Evolutionary conservation across 768 basidiomycete genomes (phyloP), one percentile per base, ranked within the genome.

Genomic region (Lactarius vividus): DNA sequence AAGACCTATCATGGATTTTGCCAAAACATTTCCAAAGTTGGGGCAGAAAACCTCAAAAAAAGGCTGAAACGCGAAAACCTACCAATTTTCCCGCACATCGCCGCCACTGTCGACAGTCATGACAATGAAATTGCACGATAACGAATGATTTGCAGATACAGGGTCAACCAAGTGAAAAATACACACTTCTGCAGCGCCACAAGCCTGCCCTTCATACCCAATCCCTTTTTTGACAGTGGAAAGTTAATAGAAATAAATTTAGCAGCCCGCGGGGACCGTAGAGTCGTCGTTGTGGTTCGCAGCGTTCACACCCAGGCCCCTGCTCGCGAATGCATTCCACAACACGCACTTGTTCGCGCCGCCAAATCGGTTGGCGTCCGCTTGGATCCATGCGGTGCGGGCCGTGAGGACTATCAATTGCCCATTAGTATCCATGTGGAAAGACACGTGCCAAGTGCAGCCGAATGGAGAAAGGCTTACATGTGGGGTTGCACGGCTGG

Each of bases 331-430:
- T 13, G 75, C 79, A 18, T 72, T 78, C 74, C 77, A 81, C 35
- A 85, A 68, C 5, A 72, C 72, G 66, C 83, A 84, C 57, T 72
- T 79, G 71, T 84, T 81, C 16, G 75, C 76, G 44, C 83, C 83
- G 3, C 62, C 70, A 72, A 77, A 84, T 7, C 80, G 76, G 72
- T 83, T 82, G 49, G 70, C 71, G 70, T 85, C 84, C 10, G 84
- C 83, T 70, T 83, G 81, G 58, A 84, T 78, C 80, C 80, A 81
- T 2, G 82, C 82, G 69, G 82, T 78, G 42, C 83, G 82, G 3
- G 81, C 83, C 40, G 76, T 66, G 33, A 79, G 70, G 70, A 84
- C 82, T 81, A 52, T 15, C 46, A n/a, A 46, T 16, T 57, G 10
- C 20, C 40, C 37, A 18, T 31, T 55, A 10, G 58, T n/a, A 40